phyloP scores from a whole-genome alignment of 176 grass and related monocot species.

The Dactylis glomerata region DNA sequence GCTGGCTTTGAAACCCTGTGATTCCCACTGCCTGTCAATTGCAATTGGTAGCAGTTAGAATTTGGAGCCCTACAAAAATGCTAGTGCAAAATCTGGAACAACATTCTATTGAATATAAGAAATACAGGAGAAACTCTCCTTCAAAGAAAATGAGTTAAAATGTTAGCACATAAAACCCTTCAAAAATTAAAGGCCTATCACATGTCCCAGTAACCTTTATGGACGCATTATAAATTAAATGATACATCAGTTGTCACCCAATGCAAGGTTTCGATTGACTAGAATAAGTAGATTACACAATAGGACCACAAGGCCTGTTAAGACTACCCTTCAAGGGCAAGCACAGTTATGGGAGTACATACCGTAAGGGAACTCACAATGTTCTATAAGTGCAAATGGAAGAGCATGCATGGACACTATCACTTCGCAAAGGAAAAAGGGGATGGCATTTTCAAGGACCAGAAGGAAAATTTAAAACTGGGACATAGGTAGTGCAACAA shows the following conservation, averaged over 20 bases:
- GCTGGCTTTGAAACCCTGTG: slow-evolving; percentile 17
- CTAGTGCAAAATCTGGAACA: neutral
- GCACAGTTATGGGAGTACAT: neutral
- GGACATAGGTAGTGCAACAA: neutral
- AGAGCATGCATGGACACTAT: neutral
- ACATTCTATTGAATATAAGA: slow-evolving; percentile 19
- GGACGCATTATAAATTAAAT: neutral
- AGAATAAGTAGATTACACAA: neutral
- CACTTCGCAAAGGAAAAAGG: neutral
- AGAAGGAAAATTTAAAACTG: neutral
- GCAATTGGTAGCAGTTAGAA: slow-evolving; percentile 25
- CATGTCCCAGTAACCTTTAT: neutral
- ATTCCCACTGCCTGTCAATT: slow-evolving; percentile 1
- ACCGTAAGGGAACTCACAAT: neutral
- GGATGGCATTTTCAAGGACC: neutral
- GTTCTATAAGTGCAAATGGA: slow-evolving; percentile 22
- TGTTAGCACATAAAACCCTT: neutral
- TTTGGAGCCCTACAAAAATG: neutral
- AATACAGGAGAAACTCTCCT: neutral
- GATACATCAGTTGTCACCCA: neutral
- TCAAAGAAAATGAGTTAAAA: neutral
- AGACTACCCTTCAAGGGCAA: neutral
- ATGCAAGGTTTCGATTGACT: neutral
- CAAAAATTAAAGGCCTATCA: neutral
- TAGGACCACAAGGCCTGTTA: slow-evolving; percentile 7